Percentiles rank a stretch among this genome's conserved stretches.
These are phyloP conservation scores for Juglanconis oblonga DNA, from an alignment of 2,329 filamentous ascomycete species.

Conservation along the genomic window DNA sequence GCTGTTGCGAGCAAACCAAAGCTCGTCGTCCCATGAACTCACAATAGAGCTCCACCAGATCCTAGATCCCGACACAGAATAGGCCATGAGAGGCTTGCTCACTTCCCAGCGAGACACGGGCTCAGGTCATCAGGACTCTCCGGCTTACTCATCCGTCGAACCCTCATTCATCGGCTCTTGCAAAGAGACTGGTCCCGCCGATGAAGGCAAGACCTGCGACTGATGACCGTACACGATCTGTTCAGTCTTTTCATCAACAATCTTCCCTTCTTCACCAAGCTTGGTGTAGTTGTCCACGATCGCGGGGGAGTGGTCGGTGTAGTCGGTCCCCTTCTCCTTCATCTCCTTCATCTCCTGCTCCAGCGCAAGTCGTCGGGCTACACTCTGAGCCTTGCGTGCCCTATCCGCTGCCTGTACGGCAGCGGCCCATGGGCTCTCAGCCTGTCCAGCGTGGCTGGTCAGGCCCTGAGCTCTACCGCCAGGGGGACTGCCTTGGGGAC, in stretches of 20 bases:
- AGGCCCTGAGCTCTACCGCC: background rate
- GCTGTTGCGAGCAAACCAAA: too few relatives aligned
- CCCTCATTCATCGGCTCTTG: background rate
- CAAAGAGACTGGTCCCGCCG: background rate
- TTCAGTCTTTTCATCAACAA: background rate
- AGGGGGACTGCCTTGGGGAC: background rate
- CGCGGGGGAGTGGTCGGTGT: background rate
- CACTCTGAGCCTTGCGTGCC: background rate
- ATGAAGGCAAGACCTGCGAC: background rate
- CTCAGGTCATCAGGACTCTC: background rate
- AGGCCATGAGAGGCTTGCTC: background rate
- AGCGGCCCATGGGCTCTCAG: background rate
- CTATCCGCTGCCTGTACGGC: background rate
- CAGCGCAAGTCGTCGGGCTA: too few relatives aligned
- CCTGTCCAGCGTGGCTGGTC: background rate
- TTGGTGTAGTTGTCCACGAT: background rate
- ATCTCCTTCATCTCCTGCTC: background rate
- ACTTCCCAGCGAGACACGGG: background rate
- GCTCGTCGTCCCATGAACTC: too few relatives aligned
- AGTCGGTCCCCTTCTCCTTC: background rate
- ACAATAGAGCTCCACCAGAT: too few relatives aligned
- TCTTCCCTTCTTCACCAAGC: background rate
- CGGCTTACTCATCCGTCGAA: background rate
- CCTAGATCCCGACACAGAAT: too few relatives aligned
- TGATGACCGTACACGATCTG: background rate